Percentiles rank a stretch among this genome's conserved stretches.
Conservation (phyloP, 495 filamentous ascomycete species). For the Lophiostoma macrostomum region DNA sequence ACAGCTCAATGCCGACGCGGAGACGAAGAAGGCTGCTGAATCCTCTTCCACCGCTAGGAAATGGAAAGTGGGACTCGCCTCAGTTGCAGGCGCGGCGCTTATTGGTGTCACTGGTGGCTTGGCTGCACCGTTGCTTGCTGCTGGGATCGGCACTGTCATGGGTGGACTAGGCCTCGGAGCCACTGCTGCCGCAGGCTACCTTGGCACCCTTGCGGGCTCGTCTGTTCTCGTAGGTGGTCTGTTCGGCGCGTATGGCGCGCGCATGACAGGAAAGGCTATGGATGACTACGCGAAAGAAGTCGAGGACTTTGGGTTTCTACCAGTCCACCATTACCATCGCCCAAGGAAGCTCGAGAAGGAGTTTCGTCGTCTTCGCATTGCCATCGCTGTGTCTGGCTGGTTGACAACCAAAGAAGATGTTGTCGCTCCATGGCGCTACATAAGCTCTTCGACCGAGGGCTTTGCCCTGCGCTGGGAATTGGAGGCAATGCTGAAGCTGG, state of each 20-base stretch:
- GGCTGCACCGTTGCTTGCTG: slow-evolving; percentile 76
- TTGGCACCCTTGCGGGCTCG: slow-evolving; percentile 76
- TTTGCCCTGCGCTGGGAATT: slow-evolving; percentile 86
- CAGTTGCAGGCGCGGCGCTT: slow-evolving; percentile 71
- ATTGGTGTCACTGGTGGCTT: slow-evolving; percentile 81
- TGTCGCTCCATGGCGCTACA: slow-evolving; percentile 68
- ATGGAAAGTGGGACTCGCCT: slow-evolving; percentile 81
- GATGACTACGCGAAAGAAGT: slow-evolving; percentile 83
- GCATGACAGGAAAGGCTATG: slow-evolving; percentile 83
- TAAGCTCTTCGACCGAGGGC: slow-evolving; percentile 67
- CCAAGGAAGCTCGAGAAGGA: slow-evolving; percentile 44
- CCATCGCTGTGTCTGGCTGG: slow-evolving; percentile 82
- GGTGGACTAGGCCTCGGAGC: slow-evolving; percentile 76
- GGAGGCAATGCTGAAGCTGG: slow-evolving; percentile 72
- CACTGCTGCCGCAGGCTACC: slow-evolving; percentile 71
- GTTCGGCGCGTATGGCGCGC: slow-evolving; percentile 85
- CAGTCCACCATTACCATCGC: slow-evolving; percentile 52
- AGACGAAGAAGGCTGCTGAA: slow-evolving; percentile 64
- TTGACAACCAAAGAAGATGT: slow-evolving; percentile 68
- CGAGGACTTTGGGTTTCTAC: slow-evolving; percentile 84
- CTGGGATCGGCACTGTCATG: slow-evolving; percentile 77
- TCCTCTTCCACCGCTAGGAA: slow-evolving; percentile 62
- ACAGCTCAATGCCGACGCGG: slow-evolving; percentile 61
- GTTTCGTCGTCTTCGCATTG: slow-evolving; percentile 71
- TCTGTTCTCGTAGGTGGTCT: slow-evolving; percentile 74